Base-by-base conservation (phyloP, 495 filamentous ascomycete genomes). In the Penicillium odoratum region DNA sequence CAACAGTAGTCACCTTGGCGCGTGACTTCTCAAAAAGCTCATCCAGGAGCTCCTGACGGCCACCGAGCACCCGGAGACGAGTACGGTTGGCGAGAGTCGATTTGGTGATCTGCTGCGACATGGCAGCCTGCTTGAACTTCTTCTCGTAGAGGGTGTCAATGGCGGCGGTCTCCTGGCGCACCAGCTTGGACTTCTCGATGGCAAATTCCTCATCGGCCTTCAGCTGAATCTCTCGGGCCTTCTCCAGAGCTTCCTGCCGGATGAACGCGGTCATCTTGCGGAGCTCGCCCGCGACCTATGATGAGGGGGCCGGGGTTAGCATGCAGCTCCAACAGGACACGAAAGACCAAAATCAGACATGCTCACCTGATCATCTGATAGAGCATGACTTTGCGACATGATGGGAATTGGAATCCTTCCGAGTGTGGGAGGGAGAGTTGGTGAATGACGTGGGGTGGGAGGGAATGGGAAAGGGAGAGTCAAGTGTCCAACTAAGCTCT, bases 191-290 rank as follows among this genome's bases (percentile, higher is more conserved):
- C 77, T 98, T 98, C 72, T 98, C 95, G 69, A 97, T 97, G 62
- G 89, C 87, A 74, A 97, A 97, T 73, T 99, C 95, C 73, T 97
- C 92, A 76, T 98, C 90, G 74, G 95, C 95, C 76, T 98, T 98
- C 76, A 97, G 85, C 61, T 91, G 82, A 78, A 99, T 98, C 74
- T 99, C 95, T 68, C 86, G 86, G 64, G 93, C 92, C 78, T 99
- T 99, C 72, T 99, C 95, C 38, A 86, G 78, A 26, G 95, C 95
- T 83, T 99, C 95, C 79, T 97, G 93, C 71, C 88, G 89, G 86
- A 99, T 99, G 89, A 99, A 99, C 72, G 93, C 91, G 46, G 95
- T 98, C 95, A 99, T 99, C 83, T 99, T 99, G 81, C 88, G 90
- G 72, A 99, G 90, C 83, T 99, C 95, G 73, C 85, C 83, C 69